phyloP scores from a whole-genome alignment of 495 filamentous ascomycete genomes.

The Penicillium silybi region DNA sequence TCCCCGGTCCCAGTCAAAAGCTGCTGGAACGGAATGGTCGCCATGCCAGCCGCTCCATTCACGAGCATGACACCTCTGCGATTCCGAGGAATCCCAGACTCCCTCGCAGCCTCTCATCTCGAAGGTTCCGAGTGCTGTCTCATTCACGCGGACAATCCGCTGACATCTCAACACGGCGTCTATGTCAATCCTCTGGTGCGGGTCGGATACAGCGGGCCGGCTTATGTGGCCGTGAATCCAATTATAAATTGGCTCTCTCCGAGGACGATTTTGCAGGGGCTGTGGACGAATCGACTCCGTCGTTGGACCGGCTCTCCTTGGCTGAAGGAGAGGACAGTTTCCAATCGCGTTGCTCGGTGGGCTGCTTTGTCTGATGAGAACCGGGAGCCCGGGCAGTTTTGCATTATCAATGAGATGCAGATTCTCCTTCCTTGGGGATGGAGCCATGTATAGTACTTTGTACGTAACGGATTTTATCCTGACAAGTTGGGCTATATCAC shows the following conservation, averaged over 20 bases:
- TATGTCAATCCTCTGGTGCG: conserved; percentile 76
- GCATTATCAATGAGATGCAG: conserved; percentile 84
- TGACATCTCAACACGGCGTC: conserved; percentile 53
- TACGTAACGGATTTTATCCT: background rate
- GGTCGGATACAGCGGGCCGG: conserved; percentile 61
- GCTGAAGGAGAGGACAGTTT: conserved; percentile 37
- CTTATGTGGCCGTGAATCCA: conserved; percentile 53
- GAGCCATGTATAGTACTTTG: conserved; percentile 57
- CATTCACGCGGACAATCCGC: conserved; percentile 70
- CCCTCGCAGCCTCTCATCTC: conserved; percentile 61
- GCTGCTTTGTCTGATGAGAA: conserved; percentile 29
- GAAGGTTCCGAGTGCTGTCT: conserved; percentile 83
- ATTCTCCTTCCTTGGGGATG: conserved; percentile 70
- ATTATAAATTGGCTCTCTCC: conserved; percentile 36
- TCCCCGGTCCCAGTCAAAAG: conserved; percentile 63
- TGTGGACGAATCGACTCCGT: conserved; percentile 57
- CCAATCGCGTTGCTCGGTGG: conserved; percentile 39
- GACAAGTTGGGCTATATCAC: too few species aligned
- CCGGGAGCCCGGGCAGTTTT: conserved; percentile 56
- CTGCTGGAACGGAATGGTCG: conserved; percentile 84
- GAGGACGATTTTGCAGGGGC: conserved; percentile 31
- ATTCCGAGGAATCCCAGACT: conserved; percentile 71
- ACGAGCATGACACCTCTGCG: conserved; percentile 38
- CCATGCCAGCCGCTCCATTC: conserved; percentile 58
- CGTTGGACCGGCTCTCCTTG: conserved; percentile 43